Conservation (phyloP, 75 land plant genomes). For the Picea sitchensis region DNA sequence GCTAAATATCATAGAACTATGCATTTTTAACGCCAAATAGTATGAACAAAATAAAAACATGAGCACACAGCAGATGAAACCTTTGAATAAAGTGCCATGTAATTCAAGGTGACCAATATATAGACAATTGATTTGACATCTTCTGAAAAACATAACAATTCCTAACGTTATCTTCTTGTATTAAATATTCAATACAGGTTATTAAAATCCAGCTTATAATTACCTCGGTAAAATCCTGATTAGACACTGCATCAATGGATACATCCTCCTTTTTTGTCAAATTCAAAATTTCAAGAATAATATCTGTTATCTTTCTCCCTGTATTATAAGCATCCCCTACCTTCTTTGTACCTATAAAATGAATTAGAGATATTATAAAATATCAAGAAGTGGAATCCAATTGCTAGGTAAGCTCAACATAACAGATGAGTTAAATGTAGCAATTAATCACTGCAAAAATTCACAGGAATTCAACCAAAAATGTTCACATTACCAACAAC, state of each 20-base stretch:
- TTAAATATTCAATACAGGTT: not conserved
- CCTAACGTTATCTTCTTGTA: not conserved
- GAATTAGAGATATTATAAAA: not conserved
- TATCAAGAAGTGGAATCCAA: not conserved
- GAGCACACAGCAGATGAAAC: no score
- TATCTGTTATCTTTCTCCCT: slow-evolving; percentile 64
- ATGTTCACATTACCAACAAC: slow-evolving; percentile 65
- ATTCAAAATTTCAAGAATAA: slow-evolving; percentile 78
- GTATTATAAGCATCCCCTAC: slow-evolving; percentile 57
- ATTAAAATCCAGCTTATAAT: not conserved
- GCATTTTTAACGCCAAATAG: no score
- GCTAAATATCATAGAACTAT: no score
- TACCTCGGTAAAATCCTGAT: slow-evolving; percentile 97
- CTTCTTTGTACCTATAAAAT: slow-evolving; percentile 57
- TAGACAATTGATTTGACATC: not conserved
- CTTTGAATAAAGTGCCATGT: no score
- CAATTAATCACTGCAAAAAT: not conserved
- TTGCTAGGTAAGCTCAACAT: not conserved
- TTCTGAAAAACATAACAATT: not conserved
- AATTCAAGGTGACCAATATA: not conserved
- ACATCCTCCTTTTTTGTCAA: slow-evolving; percentile 71
- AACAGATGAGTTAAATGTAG: not conserved
- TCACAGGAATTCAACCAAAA: slow-evolving; percentile 6
- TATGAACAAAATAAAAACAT: no score
- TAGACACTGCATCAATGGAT: slow-evolving; percentile 77